Percentiles rank a stretch among this genome's conserved stretches.
phyloP scores from a whole-genome alignment of 768 basidiomycete genomes.

The Neoboletus brunneissimus region DNA sequence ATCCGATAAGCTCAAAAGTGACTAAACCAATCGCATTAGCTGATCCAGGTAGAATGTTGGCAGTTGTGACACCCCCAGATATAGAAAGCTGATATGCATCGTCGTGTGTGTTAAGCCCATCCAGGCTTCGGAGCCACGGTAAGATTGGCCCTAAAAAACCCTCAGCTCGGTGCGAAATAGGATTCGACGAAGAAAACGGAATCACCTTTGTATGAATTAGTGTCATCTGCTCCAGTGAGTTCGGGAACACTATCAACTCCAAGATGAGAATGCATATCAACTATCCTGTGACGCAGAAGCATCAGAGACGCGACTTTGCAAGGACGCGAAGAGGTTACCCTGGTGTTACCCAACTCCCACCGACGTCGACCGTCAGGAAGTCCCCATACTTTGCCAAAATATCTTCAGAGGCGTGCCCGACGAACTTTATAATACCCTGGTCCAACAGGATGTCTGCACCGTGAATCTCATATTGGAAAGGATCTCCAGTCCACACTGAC shows the following conservation, averaged over 20 bases:
- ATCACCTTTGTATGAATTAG: slow-evolving; percentile 56
- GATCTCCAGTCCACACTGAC: slow-evolving; percentile 51
- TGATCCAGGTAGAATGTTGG: slow-evolving; percentile 76
- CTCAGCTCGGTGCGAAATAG: not conserved
- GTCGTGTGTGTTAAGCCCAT: slow-evolving; percentile 87
- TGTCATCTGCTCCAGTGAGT: slow-evolving; percentile 50
- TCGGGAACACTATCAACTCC: slow-evolving; percentile 66
- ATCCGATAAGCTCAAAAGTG: slow-evolving; percentile 20
- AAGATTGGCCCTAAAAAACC: slow-evolving; percentile 47
- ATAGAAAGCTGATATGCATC: slow-evolving; percentile 69
- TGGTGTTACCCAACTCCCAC: slow-evolving; percentile 67
- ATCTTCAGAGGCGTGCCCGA: slow-evolving; percentile 42
- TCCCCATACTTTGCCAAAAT: slow-evolving; percentile 38
- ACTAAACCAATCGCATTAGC: slow-evolving; percentile 66
- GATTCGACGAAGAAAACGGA: not conserved
- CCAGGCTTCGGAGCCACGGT: slow-evolving; percentile 79
- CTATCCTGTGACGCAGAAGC: slow-evolving; percentile 34
- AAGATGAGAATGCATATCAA: slow-evolving; percentile 79
- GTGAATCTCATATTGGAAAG: slow-evolving; percentile 35
- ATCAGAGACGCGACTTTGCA: slow-evolving; percentile 35
- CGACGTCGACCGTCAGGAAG: slow-evolving; percentile 54
- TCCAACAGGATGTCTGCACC: slow-evolving; percentile 42
- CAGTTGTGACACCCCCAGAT: slow-evolving; percentile 86
- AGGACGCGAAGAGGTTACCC: slow-evolving; percentile 42
- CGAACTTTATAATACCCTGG: slow-evolving; percentile 35